A percentile compares a stretch with the other conserved stretches of the same genome.
Evolutionary conservation across 179 eudicot genomes (phyloP).

Genomic region (Drosera spatulata): DNA sequence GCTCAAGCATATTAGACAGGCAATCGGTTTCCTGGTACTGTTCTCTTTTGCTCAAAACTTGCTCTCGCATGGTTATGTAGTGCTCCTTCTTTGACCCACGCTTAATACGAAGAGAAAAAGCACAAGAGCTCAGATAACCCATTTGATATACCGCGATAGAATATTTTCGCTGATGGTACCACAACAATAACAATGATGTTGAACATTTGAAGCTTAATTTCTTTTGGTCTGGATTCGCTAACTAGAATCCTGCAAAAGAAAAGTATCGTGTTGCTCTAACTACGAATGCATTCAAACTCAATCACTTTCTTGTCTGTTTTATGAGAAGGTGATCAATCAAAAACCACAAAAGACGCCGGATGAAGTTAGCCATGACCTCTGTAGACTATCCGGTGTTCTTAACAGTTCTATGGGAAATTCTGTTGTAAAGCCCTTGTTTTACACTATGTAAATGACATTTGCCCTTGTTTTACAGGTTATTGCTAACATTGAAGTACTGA

Average conservation of each 20-base stretch:
- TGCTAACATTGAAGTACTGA: slow-evolving; percentile 74
- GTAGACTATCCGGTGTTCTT: slow-evolving; percentile 88
- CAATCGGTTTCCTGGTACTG: slow-evolving; percentile 70
- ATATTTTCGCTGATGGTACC: neutral
- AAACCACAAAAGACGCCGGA: slow-evolving; percentile 86
- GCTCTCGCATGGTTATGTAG: neutral
- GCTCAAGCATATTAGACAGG: slow-evolving; percentile 91
- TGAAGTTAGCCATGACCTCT: slow-evolving; percentile 71
- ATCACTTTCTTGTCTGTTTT: neutral
- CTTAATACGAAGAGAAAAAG: too few species aligned
- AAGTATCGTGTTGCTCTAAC: too few species aligned
- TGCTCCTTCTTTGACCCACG: neutral
- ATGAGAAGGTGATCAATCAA: slow-evolving; percentile 73
- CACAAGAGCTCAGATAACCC: too few species aligned
- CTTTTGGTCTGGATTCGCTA: too few species aligned
- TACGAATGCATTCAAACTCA: neutral
- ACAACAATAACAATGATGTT: neutral
- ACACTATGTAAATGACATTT: slow-evolving; percentile 51
- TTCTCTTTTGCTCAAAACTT: neutral
- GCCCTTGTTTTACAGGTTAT: slow-evolving; percentile 42
- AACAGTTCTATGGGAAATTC: slow-evolving; percentile 87
- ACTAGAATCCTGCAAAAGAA: too few species aligned
- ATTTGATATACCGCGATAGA: too few species aligned
- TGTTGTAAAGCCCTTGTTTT: slow-evolving; percentile 98
- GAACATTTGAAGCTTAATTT: neutral